Evolutionary conservation across 2,329 filamentous ascomycete species (phyloP), one percentile per base, ranked within the genome.

Genomic region (Cordyceps cateniannulata): DNA sequence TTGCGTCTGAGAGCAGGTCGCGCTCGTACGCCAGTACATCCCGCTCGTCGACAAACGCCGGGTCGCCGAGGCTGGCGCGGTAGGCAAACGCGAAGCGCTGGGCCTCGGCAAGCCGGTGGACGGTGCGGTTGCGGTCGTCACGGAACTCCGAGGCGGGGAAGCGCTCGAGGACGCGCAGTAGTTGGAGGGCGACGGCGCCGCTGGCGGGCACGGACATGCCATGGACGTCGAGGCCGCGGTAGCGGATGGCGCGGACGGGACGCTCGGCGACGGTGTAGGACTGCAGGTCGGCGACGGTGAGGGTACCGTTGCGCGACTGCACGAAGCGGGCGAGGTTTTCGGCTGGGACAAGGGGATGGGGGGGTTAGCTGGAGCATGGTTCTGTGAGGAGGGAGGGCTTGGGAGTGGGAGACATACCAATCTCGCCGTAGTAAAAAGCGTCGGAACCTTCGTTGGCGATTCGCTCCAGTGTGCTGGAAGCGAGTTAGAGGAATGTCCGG

Each of bases 51-150:
- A 96, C 83, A 70, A 88, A 96, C 1, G 76, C 78, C 0, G 93
- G 95, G 71, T 98, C 95, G 5, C 92, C 93, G 0, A 98, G 82
- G 29, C 87, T 81, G n/a, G 85, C 81, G 61, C 92, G 86, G 67
- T 88, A 78, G 4, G 88, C 92, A 70, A 97, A 98, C 3, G 85
- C 92, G 71, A 96, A 98, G 24, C 91, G 84, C 77, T 96, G 91
- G 14, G 92, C 89, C 78, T 98, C 95, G 69, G 91, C 85, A 65
- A 96, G 82, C 16, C 90, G 85, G 73, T 98, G 95, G 0, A 87
- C 88, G 42, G 87, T 91, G 0, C 96, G 76, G 66, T 91, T 87
- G 22, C 73, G 72, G 48, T 83, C 76, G 12, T 73, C 62, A 45
- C 24, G 20, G 8, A 79, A 70, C 62, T 85, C 86, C 27, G 86